Evolutionary conservation across 345 rosid genomes (phyloP).

Genomic region (Acer saccharum): DNA sequence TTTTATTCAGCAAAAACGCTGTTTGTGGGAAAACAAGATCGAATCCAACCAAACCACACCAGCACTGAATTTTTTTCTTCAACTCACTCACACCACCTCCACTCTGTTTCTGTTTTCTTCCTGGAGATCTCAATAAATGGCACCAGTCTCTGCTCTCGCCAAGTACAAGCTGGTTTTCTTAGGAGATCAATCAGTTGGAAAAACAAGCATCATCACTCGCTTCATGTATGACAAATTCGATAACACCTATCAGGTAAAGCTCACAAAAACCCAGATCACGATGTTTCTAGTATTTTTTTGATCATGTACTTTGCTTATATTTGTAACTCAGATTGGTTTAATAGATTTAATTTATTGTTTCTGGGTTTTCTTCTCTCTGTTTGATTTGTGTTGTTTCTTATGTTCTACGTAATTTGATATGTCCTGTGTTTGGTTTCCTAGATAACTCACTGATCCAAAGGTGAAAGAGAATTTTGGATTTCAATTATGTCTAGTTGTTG

Average conservation of each 20-base stretch:
- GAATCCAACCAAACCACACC: neutral
- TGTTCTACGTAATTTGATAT: neutral
- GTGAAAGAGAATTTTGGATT: neutral
- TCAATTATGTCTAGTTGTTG: neutral
- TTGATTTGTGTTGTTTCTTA: neutral
- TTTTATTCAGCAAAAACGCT: neutral
- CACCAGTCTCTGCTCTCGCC: conserved; percentile 84
- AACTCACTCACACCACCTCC: neutral
- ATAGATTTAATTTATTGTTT: neutral
- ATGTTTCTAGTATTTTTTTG: neutral
- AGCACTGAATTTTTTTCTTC: neutral
- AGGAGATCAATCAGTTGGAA: conserved; percentile 92
- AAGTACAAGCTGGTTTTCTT: conserved; percentile 88
- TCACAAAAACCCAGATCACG: neutral
- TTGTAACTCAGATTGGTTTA: neutral
- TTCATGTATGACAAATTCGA: conserved; percentile 96
- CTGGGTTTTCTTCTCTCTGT: neutral
- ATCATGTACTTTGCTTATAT: neutral
- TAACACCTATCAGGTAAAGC: conserved; percentile 77
- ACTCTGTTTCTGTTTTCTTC: neutral
- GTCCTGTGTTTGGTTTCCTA: neutral
- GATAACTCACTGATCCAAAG: neutral
- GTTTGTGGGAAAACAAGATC: neutral
- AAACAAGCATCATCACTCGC: conserved; percentile 90
- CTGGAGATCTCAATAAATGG: conserved; percentile 40